phyloP scores from a whole-genome alignment of 305 asterid genomes.

The Fraxinus platypoda region DNA sequence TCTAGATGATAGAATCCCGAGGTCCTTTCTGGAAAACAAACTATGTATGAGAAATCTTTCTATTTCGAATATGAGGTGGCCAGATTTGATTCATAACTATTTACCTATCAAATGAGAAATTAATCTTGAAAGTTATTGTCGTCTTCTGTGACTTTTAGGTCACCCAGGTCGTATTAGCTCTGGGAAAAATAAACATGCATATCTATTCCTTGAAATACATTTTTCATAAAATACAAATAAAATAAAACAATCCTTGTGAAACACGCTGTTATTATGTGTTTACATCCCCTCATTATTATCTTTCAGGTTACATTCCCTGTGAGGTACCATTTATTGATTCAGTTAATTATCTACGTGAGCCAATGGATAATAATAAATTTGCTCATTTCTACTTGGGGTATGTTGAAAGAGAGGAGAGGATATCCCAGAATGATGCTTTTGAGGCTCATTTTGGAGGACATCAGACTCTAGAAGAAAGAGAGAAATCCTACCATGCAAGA shows the following conservation, averaged over 20 bases:
- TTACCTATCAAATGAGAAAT: not conserved
- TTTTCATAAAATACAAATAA: not conserved
- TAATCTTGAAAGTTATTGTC: not conserved
- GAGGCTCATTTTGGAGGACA: conserved; percentile 85
- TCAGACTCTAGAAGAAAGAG: conserved; percentile 72
- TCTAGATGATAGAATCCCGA: not conserved
- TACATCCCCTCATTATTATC: conserved; percentile 20
- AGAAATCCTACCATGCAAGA: conserved; percentile 65
- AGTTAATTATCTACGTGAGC: conserved; percentile 63
- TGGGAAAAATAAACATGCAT: not conserved
- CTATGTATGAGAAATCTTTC: not conserved
- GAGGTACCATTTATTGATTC: conserved; percentile 66
- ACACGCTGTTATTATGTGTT: conserved; percentile 1
- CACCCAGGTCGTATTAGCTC: not conserved
- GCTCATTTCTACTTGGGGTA: conserved; percentile 68
- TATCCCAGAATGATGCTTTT: conserved; percentile 26
- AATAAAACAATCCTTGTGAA: conserved; percentile 6
- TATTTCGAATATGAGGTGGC: not conserved
- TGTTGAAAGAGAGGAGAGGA: conserved; percentile 57
- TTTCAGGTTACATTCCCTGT: conserved; percentile 76
- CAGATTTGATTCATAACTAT: not conserved
- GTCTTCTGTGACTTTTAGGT: not conserved
- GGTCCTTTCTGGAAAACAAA: not conserved
- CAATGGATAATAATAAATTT: conserved; percentile 59
- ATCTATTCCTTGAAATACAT: not conserved